Evolutionary conservation across 139 green algal species (phyloP), one percentile per base, ranked within the genome.

Genomic region (Chlorella sp.): DNA sequence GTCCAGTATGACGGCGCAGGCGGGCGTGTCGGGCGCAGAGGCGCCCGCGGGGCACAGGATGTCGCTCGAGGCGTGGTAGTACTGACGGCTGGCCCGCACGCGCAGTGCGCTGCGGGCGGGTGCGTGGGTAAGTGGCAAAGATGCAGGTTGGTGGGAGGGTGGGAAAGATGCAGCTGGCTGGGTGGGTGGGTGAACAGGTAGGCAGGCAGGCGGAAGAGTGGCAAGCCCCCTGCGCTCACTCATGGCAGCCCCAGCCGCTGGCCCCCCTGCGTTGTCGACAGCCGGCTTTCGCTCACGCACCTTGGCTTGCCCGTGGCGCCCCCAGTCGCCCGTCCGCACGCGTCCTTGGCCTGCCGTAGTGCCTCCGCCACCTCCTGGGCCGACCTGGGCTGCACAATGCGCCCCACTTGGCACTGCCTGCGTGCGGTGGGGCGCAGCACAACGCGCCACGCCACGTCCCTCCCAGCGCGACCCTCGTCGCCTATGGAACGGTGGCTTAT

Each of bases 31-130:
- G 6, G 4, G 22, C 20, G 24, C 22, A 27, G 55, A 10, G 22
- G 20, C 22, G 55, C 10, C 42, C 42, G 20, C 64, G 17, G 64
- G 64, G 64, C 64, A 70, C 64, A 70, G 64, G 6, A 70, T 49
- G 64, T 70, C 64, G 24, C 23, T 32, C 2, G 64, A 70, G 32
- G 64, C 64, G 33, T 70, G 64, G 33, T 70, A 70, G 32, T 55
- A 17, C 20, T 30, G 30, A 22, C 64, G 64, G 31, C 30, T 51
- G 64, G 64, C 64, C 3, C 64, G 64, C 33, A 70, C 64, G 4
- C 32, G 14, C 32, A 70, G 33, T n/a, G n/a, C n/a, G n/a, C n/a
- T n/a, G n/a, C n/a, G n/a, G n/a, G n/a, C n/a, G n/a, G n/a, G n/a
- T n/a, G n/a, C n/a, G n/a, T n/a, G n/a, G n/a, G n/a, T n/a, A n/a